Evolutionary conservation across 2,329 filamentous ascomycete genomes (phyloP).

Genomic region (Penicillium fuscoglaucum): DNA sequence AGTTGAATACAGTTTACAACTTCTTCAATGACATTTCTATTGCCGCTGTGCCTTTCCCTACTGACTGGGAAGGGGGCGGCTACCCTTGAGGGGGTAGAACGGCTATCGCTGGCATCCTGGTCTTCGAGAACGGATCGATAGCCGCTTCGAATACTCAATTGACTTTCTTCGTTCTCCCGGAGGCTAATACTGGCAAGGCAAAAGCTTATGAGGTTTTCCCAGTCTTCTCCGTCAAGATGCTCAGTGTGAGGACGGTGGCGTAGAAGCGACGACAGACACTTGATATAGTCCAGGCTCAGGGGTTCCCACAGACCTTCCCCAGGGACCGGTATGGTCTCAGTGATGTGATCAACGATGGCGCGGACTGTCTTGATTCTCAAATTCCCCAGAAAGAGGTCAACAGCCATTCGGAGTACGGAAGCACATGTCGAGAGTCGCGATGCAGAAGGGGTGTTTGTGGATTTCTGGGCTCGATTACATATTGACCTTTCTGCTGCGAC

Average conservation of each 20-base stretch:
- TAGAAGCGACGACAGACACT: slow-evolving; percentile 69
- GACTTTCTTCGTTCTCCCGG: slow-evolving; percentile 29
- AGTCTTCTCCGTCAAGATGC: slow-evolving; percentile 67
- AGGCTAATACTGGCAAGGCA: slow-evolving; percentile 61
- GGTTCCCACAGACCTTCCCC: slow-evolving; percentile 67
- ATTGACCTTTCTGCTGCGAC: slow-evolving; percentile 68
- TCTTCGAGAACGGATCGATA: slow-evolving; percentile 31
- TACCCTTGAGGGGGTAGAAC: slow-evolving; percentile 34
- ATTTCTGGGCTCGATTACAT: slow-evolving; percentile 58
- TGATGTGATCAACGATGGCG: slow-evolving; percentile 77
- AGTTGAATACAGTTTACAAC: slow-evolving; percentile 66
- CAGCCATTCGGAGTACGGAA: slow-evolving; percentile 67
- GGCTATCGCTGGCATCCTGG: slow-evolving; percentile 26
- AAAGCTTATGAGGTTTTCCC: slow-evolving; percentile 70
- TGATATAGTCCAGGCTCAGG: slow-evolving; percentile 75
- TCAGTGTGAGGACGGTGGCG: slow-evolving; percentile 76
- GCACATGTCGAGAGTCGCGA: slow-evolving; percentile 68
- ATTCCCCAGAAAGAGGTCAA: slow-evolving; percentile 67
- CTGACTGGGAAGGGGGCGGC: slow-evolving; percentile 29
- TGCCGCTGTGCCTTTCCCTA: slow-evolving; percentile 27
- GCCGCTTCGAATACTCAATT: slow-evolving; percentile 33
- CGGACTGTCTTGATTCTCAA: slow-evolving; percentile 76
- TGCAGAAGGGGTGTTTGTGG: slow-evolving; percentile 52
- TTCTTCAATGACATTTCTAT: slow-evolving; percentile 50
- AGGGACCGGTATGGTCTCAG: slow-evolving; percentile 65